Percentiles rank a stretch among this genome's conserved stretches.
Evolutionary conservation across 192 early-diverging fungal genomes (phyloP).

Genomic region (Mortierella antarctica): DNA sequence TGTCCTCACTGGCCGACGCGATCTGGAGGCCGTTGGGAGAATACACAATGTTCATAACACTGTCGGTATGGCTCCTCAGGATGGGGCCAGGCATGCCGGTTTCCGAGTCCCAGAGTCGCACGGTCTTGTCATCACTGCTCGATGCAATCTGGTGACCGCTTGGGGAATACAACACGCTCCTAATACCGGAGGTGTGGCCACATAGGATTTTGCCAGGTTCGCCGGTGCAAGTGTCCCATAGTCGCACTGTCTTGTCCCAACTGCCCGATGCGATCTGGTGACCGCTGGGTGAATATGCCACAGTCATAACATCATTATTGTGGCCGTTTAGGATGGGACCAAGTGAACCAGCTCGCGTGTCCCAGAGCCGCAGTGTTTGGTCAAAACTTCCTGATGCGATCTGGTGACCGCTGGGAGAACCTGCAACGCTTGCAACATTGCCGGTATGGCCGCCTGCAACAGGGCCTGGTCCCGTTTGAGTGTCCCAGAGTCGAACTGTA

Average conservation of each 20-base stretch:
- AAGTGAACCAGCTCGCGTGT: background rate
- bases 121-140: background rate
- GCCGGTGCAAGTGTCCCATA: slow-evolving; percentile 2
- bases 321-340: background rate
- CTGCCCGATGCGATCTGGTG: slow-evolving; percentile 7
- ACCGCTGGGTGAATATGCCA: slow-evolving; percentile 13
- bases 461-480: slow-evolving; percentile 2
- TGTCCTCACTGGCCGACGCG: slow-evolving; percentile 1
- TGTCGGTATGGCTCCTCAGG: background rate
- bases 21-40: slow-evolving; percentile 4
- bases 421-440: background rate
- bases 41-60: background rate
- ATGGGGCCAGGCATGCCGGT: background rate
- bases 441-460: background rate
- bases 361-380: slow-evolving; percentile 7
- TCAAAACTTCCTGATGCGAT: slow-evolving; percentile 9
- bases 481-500: slow-evolving; percentile 2
- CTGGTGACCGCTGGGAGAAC: background rate
- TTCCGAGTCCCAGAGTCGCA: slow-evolving; percentile 4
- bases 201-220: background rate
- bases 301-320: background rate
- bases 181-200: slow-evolving; percentile 10
- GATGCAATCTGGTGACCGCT: slow-evolving; percentile 1
- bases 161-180: background rate
- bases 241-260: background rate